A percentile compares a stretch with the other conserved stretches of the same genome.
Evolutionary conservation across 2,329 filamentous ascomycete species (phyloP).

Genomic region (Aschersonia sp.): DNA sequence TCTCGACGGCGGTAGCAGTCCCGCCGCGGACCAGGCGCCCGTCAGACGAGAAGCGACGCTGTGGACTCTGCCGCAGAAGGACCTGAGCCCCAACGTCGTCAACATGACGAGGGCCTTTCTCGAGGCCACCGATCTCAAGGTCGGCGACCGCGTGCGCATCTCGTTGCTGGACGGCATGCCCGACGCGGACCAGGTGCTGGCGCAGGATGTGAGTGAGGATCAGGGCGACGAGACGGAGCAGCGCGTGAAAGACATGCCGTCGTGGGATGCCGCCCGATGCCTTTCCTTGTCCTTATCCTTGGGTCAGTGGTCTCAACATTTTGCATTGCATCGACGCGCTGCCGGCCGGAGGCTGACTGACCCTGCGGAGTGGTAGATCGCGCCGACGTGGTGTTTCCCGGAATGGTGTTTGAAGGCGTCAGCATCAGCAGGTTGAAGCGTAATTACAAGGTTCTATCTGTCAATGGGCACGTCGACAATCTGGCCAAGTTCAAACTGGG

Average conservation of each 20-base stretch:
- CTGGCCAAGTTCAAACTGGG: conserved; percentile 28
- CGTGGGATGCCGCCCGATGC: conserved; percentile 18
- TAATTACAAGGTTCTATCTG: conserved; percentile 38
- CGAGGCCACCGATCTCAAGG: conserved; percentile 54
- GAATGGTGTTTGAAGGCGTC: conserved; percentile 54
- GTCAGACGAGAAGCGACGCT: conserved; percentile 29
- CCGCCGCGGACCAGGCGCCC: conserved; percentile 1
- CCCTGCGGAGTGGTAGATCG: conserved; percentile 24
- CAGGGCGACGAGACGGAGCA: conserved; percentile 15
- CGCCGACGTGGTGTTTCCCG: conserved; percentile 54
- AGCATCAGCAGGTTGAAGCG: conserved; percentile 15
- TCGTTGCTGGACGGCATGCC: conserved; percentile 39
- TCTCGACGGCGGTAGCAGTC: conserved; percentile 3
- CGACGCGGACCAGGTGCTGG: conserved; percentile 40
- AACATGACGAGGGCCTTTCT: conserved; percentile 63
- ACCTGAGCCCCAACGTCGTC: conserved; percentile 51
- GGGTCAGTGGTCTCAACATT: conserved; percentile 10
- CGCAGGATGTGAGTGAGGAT: conserved; percentile 41
- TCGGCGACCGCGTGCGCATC: conserved; percentile 51
- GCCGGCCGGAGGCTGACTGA: no score
- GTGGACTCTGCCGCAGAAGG: conserved; percentile 38
- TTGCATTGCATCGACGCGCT: background rate
- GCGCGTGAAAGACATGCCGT: conserved; percentile 13
- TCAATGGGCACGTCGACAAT: conserved; percentile 34
- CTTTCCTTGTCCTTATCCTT: conserved; percentile 16